These are phyloP conservation scores for Daedaleopsis sinensis DNA, from an alignment of 768 basidiomycete genomes.

Conservation along the genomic window DNA sequence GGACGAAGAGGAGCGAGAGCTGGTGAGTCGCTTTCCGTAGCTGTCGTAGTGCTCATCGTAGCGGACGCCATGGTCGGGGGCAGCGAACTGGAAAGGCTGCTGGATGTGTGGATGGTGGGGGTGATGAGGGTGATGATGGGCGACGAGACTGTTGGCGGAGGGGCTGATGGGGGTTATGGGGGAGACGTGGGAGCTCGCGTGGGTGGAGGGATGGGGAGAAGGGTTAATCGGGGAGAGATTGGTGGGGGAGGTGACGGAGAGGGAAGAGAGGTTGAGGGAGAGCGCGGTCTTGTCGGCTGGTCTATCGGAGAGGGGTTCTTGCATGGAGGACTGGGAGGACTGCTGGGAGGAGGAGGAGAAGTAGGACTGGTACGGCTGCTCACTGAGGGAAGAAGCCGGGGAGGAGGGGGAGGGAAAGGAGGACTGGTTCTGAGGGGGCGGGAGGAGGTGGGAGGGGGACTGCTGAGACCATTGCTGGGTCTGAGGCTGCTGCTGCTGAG, in stretches of 20 bases:
- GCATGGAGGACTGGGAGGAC: slow-evolving; percentile 23
- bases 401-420: slow-evolving; percentile 38
- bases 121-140: slow-evolving; percentile 44
- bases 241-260: slow-evolving; percentile 68
- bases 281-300: slow-evolving; percentile 33
- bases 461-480: slow-evolving; percentile 36
- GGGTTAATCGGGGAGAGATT: slow-evolving; percentile 65
- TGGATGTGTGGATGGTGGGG: slow-evolving; percentile 25
- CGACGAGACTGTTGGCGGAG: slow-evolving; percentile 46
- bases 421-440: slow-evolving; percentile 32
- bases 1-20: slow-evolving; percentile 45
- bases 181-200: slow-evolving; percentile 35
- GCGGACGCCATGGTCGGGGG: slow-evolving; percentile 36
- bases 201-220: slow-evolving; percentile 40
- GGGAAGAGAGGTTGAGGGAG: slow-evolving; percentile 68
- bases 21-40: slow-evolving; percentile 41
- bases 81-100: slow-evolving; percentile 55
- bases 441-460: slow-evolving; percentile 30
- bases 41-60: slow-evolving; percentile 37
- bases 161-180: slow-evolving; percentile 65
- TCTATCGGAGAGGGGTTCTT: slow-evolving; percentile 30
- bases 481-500: slow-evolving; percentile 35
- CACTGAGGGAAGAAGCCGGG: slow-evolving; percentile 34
- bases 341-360: slow-evolving; percentile 26
- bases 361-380: slow-evolving; percentile 34